These are phyloP conservation scores for Miscanthus lutarioriparius DNA, from an alignment of 176 grass and related monocot genomes.

Conservation along the genomic window DNA sequence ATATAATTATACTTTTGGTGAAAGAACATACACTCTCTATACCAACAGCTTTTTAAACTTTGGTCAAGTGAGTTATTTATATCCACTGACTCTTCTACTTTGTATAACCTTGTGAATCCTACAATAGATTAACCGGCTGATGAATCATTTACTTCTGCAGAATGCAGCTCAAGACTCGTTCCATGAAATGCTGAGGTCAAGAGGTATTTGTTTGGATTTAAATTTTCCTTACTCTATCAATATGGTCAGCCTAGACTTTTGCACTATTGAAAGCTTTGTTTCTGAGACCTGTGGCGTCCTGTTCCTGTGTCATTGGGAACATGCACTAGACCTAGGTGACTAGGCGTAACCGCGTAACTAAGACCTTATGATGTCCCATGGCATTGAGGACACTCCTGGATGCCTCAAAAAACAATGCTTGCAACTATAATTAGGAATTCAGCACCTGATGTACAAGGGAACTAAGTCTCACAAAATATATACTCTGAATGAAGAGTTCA, in stretches of 20 bases:
- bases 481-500: not conserved
- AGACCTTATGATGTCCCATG: not conserved
- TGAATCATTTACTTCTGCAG: slow-evolving; percentile 43
- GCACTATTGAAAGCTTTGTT: not conserved
- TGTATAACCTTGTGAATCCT: slow-evolving; percentile 21
- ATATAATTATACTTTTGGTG: slow-evolving; percentile 69
- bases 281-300: too few species aligned
- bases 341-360: not conserved
- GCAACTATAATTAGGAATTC: not conserved
- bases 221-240: slow-evolving; percentile 24
- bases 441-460: slow-evolving; percentile 1
- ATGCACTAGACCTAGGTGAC: too few species aligned
- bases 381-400: not conserved
- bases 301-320: not conserved
- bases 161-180: slow-evolving; percentile 68
- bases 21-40: slow-evolving; percentile 79
- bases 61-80: slow-evolving; percentile 67
- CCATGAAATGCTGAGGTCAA: slow-evolving; percentile 63
- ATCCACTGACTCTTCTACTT: slow-evolving; percentile 15
- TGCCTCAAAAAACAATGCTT: slow-evolving; percentile 11
- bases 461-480: not conserved
- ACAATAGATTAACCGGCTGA: not conserved
- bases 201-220: slow-evolving; percentile 44
- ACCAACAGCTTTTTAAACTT: slow-evolving; percentile 95
- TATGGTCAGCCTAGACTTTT: not conserved